Evolutionary conservation across 768 basidiomycete species (phyloP), one percentile per base, ranked within the genome.

Genomic region (Dioszegia hungarica): DNA sequence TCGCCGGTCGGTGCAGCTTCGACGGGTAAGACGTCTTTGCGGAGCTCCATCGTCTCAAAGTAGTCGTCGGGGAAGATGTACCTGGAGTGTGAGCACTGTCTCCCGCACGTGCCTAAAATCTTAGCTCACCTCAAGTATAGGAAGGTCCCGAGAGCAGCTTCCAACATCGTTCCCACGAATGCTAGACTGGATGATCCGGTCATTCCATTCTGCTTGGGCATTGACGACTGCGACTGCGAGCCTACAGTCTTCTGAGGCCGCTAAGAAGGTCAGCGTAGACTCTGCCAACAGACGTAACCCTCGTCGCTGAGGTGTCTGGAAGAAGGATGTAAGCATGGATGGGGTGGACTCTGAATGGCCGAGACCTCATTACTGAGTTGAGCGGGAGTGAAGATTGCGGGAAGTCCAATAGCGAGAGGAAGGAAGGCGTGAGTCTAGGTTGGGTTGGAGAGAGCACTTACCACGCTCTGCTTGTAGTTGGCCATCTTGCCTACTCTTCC

Each of bases 41-140:
- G 49, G 3, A 51, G 25, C 10, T 38, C 36, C 22, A 51, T 38
- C 2, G 11, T 6, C 25, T 51, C 49, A 24, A 51, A 51, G 49
- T 24, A 17, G 22, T 51, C 49, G 10, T 51, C 34, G 15, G 49
- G 49, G n/a, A 51, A 51, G 34, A 51, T 6, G 49, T 51, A 51
- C 10, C 49, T 51, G 17, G n/a, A n/a, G n/a, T n/a, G n/a, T n/a
- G n/a, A n/a, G n/a, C n/a, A n/a, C n/a, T n/a, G n/a, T n/a, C n/a
- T n/a, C n/a, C n/a, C n/a, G n/a, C n/a, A n/a, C n/a, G n/a, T n/a
- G n/a, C n/a, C n/a, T n/a, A n/a, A n/a, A n/a, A n/a, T n/a, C n/a
- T n/a, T 6, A 15, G 31, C 49, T 38, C 20, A 51, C 49, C 49
- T 20, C 3, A 51, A 22, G 36, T 51, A 51, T 2, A 33, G 31